Conservation (phyloP, 2,329 filamentous ascomycete genomes). For the Colletotrichum trifolii region DNA sequence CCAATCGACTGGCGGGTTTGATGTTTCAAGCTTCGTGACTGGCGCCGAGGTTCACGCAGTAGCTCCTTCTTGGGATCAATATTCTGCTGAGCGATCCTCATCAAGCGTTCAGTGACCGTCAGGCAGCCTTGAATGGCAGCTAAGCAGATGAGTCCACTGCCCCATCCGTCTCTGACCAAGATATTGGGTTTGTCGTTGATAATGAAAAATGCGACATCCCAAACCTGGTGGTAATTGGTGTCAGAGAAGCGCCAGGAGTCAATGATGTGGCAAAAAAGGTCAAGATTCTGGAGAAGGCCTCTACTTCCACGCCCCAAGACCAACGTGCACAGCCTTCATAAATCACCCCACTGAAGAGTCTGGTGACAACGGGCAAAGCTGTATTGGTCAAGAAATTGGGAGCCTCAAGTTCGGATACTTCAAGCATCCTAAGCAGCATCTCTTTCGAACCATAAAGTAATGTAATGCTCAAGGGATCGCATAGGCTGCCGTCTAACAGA, state of each 20-base stretch:
- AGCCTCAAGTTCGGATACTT: neutral
- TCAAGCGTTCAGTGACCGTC: neutral
- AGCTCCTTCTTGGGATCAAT: neutral
- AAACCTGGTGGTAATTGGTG: neutral
- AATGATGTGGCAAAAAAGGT: neutral
- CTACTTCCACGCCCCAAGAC: neutral
- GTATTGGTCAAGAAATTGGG: neutral
- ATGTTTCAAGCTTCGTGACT: neutral
- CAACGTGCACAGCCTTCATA: neutral
- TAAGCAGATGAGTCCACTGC: neutral
- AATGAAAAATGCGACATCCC: neutral
- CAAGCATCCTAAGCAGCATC: neutral
- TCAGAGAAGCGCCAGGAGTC: neutral
- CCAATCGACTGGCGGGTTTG: neutral
- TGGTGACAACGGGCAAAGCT: neutral
- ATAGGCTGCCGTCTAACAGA: neutral
- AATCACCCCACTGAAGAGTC: neutral
- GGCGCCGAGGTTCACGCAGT: neutral
- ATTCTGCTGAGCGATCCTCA: neutral
- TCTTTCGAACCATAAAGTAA: neutral
- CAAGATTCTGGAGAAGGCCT: neutral
- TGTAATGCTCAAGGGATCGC: neutral
- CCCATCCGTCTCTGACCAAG: neutral
- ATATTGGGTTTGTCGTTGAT: neutral
- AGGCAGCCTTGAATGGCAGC: neutral